Conservation (phyloP, 1,284 basidiomycete genomes). For the Marasmius oreades region DNA sequence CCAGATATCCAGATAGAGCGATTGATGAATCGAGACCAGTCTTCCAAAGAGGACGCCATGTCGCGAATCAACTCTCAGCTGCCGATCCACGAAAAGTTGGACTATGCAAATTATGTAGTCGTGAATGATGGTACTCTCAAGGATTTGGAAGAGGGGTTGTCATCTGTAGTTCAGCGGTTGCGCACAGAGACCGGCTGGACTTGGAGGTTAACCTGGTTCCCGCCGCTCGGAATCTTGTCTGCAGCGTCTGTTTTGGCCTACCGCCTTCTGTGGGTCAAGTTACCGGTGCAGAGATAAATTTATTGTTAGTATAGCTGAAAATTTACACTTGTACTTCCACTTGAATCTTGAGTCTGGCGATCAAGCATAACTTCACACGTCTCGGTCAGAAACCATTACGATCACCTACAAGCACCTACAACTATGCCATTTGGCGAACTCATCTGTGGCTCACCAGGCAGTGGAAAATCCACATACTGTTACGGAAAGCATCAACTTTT, state of each 20-base stretch:
- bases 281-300: not conserved
- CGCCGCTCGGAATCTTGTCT: slow-evolving; percentile 62
- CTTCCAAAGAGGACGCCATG: slow-evolving; percentile 59
- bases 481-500: slow-evolving; percentile 93
- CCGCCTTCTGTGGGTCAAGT: slow-evolving; percentile 2
- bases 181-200: slow-evolving; percentile 54
- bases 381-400: too few species aligned
- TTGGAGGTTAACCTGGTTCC: slow-evolving; percentile 81
- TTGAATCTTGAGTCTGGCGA: too few species aligned
- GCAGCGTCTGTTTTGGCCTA: slow-evolving; percentile 21
- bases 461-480: slow-evolving; percentile 94
- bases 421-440: slow-evolving; percentile 78
- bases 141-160: slow-evolving; percentile 72
- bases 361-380: too few species aligned
- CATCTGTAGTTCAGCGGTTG: slow-evolving; percentile 57
- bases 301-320: too few species aligned
- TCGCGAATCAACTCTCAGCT: slow-evolving; percentile 81
- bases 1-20: slow-evolving; percentile 77
- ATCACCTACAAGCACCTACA: not conserved
- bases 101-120: slow-evolving; percentile 83
- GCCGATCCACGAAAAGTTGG: slow-evolving; percentile 75
- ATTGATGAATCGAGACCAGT: slow-evolving; percentile 67
- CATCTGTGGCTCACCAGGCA: slow-evolving; percentile 90
- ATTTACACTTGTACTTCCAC: too few species aligned
- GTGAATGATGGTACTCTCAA: slow-evolving; percentile 82